These are phyloP conservation scores for Orobanche coerulescens DNA, from an alignment of 257 asterid species.

Conservation along the genomic window DNA sequence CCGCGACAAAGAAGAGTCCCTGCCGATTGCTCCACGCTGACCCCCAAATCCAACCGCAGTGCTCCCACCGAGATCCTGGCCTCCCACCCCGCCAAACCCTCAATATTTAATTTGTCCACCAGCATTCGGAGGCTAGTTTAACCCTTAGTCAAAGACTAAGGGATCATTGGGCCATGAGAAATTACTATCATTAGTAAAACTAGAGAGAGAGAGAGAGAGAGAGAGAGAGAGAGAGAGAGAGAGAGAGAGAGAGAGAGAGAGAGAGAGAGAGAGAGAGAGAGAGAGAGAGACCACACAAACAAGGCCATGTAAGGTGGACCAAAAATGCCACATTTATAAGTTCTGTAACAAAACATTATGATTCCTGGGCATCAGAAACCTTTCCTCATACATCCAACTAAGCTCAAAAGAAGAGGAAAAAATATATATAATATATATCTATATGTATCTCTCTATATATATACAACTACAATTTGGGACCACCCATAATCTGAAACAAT, in stretches of 20 bases:
- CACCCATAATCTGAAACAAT: slow-evolving; percentile 31
- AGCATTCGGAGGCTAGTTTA: too few species aligned
- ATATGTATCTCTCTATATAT: slow-evolving; percentile 44
- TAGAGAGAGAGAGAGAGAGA: not conserved
- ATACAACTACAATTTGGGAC: slow-evolving; percentile 34
- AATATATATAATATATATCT: slow-evolving; percentile 35
- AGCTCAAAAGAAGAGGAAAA: slow-evolving; percentile 29
- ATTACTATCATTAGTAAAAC: not conserved
- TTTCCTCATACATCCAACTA: slow-evolving; percentile 37
- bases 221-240: too few species aligned
- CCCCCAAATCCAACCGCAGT: too few species aligned
- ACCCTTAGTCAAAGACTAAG: too few species aligned
- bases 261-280: too few species aligned
- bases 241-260: not conserved
- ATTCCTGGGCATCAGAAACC: slow-evolving; percentile 43
- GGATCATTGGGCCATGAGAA: too few species aligned
- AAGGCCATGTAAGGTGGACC: slow-evolving; percentile 12
- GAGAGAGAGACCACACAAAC: too few species aligned
- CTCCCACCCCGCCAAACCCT: too few species aligned
- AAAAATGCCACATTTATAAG: slow-evolving; percentile 33
- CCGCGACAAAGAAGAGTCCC: too few species aligned
- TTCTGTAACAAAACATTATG: slow-evolving; percentile 30
- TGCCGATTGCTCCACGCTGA: too few species aligned
- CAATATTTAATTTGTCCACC: too few species aligned
- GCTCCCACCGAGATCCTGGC: too few species aligned